Percentiles rank a stretch among this genome's conserved stretches.
Evolutionary conservation across 345 rosid species (phyloP).

Genomic region (Corymbia maculata): DNA sequence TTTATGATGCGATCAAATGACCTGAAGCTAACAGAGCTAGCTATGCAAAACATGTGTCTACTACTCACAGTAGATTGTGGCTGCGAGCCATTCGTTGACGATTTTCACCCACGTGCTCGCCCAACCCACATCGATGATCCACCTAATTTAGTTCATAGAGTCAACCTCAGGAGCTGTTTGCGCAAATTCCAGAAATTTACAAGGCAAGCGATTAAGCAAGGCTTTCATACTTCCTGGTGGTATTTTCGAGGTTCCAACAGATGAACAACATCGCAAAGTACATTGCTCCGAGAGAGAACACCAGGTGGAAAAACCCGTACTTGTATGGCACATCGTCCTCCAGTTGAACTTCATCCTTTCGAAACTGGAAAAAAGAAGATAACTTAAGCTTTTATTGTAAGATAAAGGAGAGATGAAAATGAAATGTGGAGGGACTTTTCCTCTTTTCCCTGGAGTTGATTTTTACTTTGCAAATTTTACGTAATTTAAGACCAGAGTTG

Average conservation of each 20-base stretch:
- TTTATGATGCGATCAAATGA: not conserved
- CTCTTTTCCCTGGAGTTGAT: not conserved
- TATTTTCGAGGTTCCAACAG: conserved; percentile 68
- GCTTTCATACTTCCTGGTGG: conserved; percentile 33
- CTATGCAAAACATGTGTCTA: not conserved
- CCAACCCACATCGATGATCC: conserved; percentile 95
- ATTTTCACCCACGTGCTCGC: conserved; percentile 92
- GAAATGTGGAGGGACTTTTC: not conserved
- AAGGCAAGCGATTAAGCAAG: not conserved
- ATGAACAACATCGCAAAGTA: conserved; percentile 89
- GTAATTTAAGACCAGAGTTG: not conserved
- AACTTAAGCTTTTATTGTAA: not conserved
- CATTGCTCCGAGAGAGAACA: conserved; percentile 86
- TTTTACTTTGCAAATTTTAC: not conserved
- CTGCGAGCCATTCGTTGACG: conserved; percentile 83
- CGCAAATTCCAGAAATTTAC: not conserved
- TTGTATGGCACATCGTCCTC: conserved; percentile 72
- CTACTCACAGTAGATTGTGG: conserved; percentile 64
- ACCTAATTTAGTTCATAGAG: conserved; percentile 23
- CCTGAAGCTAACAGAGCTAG: not conserved
- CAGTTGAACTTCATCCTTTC: conserved; percentile 35
- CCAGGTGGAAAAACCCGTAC: conserved; percentile 76
- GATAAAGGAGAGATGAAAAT: not conserved
- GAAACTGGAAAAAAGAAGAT: conserved; percentile 27
- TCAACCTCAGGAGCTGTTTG: not conserved